Evolutionary conservation across 371 early-diverging fungal species (phyloP), one percentile per base, ranked within the genome.

Genomic region (Homolaphlyctis polyrhiza): DNA sequence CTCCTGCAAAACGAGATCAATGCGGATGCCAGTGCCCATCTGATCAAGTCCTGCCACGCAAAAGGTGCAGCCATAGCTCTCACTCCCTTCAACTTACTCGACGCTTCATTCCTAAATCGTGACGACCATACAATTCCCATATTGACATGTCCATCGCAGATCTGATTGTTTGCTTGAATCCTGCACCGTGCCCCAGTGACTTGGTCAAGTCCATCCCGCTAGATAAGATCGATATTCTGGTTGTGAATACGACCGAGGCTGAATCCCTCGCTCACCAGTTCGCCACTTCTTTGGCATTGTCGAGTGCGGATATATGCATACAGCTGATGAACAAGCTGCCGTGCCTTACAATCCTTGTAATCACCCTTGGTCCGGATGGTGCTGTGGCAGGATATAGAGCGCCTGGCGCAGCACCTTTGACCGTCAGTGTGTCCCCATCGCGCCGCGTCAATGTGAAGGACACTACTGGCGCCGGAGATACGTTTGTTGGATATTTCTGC

Each of bases 1-100:
- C 68, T 94, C 4, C 79, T 90, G 68, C 94, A 93, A 58, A 94
- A 93, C 72, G 96, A 96, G 67, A 89, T 91, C 35, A 87, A 86
- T 62, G 66, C 74, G 8, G 89, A 89, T 32, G 87, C 85, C 2
- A 85, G 80, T 1, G 58, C 45, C 18, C 33, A 54, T 2, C 86
- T 89, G 23, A 82, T 91, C 73, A 66, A 69, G 0, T 69, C 75
- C 4, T 89, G 88, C 13, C 81, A 75, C 28, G 72, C 78, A 29
- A 70, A 72, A 60, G 88, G 86, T 70, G 60, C 14, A 59, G 25
- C 28, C 21, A 27, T 50, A 35, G n/a, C n/a, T n/a, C n/a, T n/a
- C n/a, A n/a, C 28, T 33, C 36, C 36, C 47, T 69, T 8, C 23
- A 2, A 11, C 23, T 14, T 21, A 62, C 50, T 18, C 45, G 58